Base-by-base conservation (phyloP, 2,329 filamentous ascomycete species). In the Colletotrichum neosansevieriae region DNA sequence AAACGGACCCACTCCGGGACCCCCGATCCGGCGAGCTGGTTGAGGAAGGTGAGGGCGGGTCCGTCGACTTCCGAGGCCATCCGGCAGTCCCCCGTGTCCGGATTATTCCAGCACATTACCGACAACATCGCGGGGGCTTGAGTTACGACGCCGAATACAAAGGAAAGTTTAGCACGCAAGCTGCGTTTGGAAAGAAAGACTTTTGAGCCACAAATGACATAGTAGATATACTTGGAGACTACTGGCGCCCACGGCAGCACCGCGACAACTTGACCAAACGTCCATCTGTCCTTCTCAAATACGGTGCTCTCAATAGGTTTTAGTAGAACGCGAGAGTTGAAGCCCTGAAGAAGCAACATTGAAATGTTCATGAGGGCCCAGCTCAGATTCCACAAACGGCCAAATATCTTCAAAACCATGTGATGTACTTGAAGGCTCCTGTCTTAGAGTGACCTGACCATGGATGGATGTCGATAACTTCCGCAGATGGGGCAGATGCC, bases 241-340 rank as follows among this genome's bases (percentile, higher is more conserved):
- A 73, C 70, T 1, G 74, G 74, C 0, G 72, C 73, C 74, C 72
- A 76, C 0, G 73, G 67, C 54, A 73, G 60, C 1, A 74, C 66
- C 6, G 74, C 72, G 7, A 75, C 71, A 17, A 76, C 42, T 42
- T 76, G 74, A 6, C 74, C 74, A 56, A 72, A 75, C 1, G 71
- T 71, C 74, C 73, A 76, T 7, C 34, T 19, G 11, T 63, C 24
- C 24, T 19, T 63, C 19, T 56, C 2, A 21, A 21, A 21, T 21
- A 21, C 21, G 21, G 21, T 21, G 21, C 21, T 21, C 21, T 21
- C 21, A 21, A 21, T 4, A 21, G 38, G 9, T 1, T n/a, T 3
- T 1, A 56, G 40, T 1, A 67, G 15, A 15, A 13, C 6, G 11
- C 9, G 5, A 9, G 58, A 36, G n/a, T 49, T 50, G 15, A 10